Conservation (phyloP, 805 yeast species). For the Saccharomycopsis sp. region DNA sequence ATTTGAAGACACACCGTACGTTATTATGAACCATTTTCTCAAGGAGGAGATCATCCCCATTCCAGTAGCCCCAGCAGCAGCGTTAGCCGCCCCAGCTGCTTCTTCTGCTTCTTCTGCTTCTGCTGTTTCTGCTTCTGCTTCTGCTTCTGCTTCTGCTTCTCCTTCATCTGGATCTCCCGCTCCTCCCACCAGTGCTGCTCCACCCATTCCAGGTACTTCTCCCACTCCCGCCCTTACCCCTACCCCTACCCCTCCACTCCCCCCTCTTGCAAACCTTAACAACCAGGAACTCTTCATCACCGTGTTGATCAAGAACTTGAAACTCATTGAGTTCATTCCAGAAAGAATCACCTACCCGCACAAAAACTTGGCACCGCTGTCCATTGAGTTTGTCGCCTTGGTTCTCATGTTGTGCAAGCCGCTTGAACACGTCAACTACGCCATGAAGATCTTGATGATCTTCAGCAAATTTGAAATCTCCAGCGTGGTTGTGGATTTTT, state of each 20-base stretch:
- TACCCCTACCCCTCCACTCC: too few species aligned
- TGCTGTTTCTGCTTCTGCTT: too few species aligned
- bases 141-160: too few species aligned
- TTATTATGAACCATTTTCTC: conserved; percentile 6
- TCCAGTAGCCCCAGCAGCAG: too few species aligned
- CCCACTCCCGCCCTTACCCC: conserved; percentile 2
- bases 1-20: conserved; percentile 14
- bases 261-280: too few species aligned
- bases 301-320: conserved; percentile 4
- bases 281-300: neutral
- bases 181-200: too few species aligned
- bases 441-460: neutral
- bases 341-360: neutral
- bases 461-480: conserved; percentile 1
- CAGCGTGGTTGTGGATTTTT: neutral
- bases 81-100: too few species aligned
- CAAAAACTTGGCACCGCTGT: conserved; percentile 1
- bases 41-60: too few species aligned
- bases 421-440: conserved; percentile 1
- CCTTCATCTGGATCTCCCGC: too few species aligned
- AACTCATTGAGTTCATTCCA: conserved; percentile 6
- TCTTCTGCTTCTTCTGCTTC: too few species aligned
- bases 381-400: conserved; percentile 1
- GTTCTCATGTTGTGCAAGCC: neutral
- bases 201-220: too few species aligned